These are phyloP conservation scores for Helichrysum umbraculigerum DNA, from an alignment of 129 eudicot species.

Conservation along the genomic window DNA sequence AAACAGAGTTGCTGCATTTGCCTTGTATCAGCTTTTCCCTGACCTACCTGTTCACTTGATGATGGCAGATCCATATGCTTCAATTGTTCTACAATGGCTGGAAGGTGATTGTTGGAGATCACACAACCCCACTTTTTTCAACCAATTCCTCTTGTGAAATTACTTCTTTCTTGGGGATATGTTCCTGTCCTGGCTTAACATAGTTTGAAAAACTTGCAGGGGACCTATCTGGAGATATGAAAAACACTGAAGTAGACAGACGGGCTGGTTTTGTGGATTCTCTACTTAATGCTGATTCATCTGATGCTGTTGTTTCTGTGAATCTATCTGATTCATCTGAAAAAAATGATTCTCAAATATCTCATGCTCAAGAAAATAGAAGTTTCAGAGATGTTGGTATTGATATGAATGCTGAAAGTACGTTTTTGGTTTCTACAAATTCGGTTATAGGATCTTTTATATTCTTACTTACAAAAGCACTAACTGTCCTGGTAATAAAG, in stretches of 20 bases:
- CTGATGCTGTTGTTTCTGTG: conserved; percentile 36
- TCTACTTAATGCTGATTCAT: conserved; percentile 44
- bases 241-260: conserved; percentile 62
- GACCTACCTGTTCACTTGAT: conserved; percentile 85
- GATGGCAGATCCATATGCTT: conserved; percentile 77
- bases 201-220: conserved; percentile 43
- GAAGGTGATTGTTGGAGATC: conserved; percentile 59
- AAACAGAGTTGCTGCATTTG: conserved; percentile 92
- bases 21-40: conserved; percentile 74
- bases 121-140: background rate
- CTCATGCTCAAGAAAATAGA: conserved; percentile 34
- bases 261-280: conserved; percentile 85
- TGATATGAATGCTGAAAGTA: conserved; percentile 47
- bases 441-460: conserved; percentile 2
- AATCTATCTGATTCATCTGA: conserved; percentile 27
- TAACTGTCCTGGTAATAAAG: conserved; percentile 15
- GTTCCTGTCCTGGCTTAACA: conserved; percentile 2
- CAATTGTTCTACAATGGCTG: conserved; percentile 72
- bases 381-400: conserved; percentile 30
- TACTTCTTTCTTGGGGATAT: background rate
- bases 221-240: conserved; percentile 48
- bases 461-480: conserved; percentile 16
- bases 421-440: conserved; percentile 28
- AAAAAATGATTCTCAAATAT: conserved; percentile 42
- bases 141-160: background rate